These are phyloP conservation scores for Tricholomella constricta DNA, from an alignment of 768 basidiomycete species.

Conservation along the genomic window DNA sequence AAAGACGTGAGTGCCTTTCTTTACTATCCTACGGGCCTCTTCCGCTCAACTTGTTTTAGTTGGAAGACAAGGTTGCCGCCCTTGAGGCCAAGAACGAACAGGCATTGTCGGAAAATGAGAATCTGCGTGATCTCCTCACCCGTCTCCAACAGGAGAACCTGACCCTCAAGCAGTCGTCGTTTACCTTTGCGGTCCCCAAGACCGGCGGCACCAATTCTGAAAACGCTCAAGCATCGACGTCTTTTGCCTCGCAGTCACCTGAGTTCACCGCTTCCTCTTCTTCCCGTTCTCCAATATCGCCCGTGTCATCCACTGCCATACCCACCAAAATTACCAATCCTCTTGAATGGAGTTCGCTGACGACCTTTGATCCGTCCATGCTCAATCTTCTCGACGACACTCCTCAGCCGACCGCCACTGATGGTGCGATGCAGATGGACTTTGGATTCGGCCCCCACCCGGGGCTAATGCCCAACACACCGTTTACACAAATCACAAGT, in stretches of 20 bases:
- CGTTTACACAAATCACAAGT: conserved; percentile 79
- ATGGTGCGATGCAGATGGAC: conserved; percentile 63
- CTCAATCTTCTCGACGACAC: conserved; percentile 65
- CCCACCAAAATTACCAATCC: conserved; percentile 43
- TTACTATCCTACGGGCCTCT: neutral
- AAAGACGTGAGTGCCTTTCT: conserved; percentile 71
- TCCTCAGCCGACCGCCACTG: conserved; percentile 53
- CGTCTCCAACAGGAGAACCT: conserved; percentile 89
- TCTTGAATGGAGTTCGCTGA: conserved; percentile 67
- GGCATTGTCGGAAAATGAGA: conserved; percentile 79
- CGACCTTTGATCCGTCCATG: conserved; percentile 69
- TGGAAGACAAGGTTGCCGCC: conserved; percentile 89
- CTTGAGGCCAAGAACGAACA: conserved; percentile 82
- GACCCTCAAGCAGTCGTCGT: conserved; percentile 74
- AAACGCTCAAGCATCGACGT: conserved; percentile 22
- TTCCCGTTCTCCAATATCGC: conserved; percentile 15
- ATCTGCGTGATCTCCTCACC: conserved; percentile 80
- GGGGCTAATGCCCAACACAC: conserved; percentile 45
- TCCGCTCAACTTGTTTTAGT: conserved; percentile 40
- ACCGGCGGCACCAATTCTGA: conserved; percentile 18
- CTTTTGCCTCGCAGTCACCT: conserved; percentile 29
- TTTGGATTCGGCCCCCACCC: conserved; percentile 54
- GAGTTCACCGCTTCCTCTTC: conserved; percentile 27
- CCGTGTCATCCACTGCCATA: conserved; percentile 30
- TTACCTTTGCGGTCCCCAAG: conserved; percentile 80